Percentiles rank a stretch among this genome's conserved stretches.
Evolutionary conservation across 345 rosid genomes (phyloP).

Genomic region (Lepidium africanum): DNA sequence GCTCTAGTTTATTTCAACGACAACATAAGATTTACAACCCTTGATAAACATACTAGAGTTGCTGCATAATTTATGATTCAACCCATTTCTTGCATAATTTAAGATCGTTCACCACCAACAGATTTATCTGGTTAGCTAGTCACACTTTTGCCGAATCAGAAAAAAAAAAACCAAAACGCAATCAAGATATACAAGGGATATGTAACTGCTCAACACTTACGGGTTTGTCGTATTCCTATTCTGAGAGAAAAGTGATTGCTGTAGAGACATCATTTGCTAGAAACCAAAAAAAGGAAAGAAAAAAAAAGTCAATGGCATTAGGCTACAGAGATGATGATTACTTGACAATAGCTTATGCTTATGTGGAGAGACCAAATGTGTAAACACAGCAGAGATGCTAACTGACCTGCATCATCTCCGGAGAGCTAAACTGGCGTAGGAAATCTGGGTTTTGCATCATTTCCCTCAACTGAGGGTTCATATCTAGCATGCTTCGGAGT

Average conservation of each 20-base stretch:
- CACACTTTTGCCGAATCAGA: neutral
- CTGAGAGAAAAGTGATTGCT: slow-evolving; percentile 59
- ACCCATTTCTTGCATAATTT: neutral
- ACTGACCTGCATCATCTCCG: slow-evolving; percentile 71
- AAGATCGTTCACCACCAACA: neutral
- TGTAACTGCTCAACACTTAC: slow-evolving; percentile 36
- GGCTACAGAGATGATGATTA: neutral
- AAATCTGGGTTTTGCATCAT: slow-evolving; percentile 87
- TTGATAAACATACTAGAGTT: neutral
- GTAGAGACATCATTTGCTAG: slow-evolving; percentile 54
- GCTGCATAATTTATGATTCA: neutral
- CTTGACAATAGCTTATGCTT: neutral
- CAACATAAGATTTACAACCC: neutral
- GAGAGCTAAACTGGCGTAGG: slow-evolving; percentile 65
- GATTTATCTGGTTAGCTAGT: neutral
- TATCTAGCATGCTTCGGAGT: slow-evolving; percentile 49
- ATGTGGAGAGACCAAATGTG: neutral
- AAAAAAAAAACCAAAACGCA: neutral
- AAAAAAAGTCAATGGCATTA: neutral
- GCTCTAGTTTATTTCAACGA: neutral
- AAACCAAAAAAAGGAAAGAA: neutral
- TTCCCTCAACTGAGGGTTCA: slow-evolving; percentile 71
- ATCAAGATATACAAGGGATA: neutral
- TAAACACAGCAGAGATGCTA: slow-evolving; percentile 4
- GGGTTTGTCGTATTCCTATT: slow-evolving; percentile 47